Evolutionary conservation across 2,329 filamentous ascomycete species (phyloP).

Genomic region (Neoascochyta sp.): DNA sequence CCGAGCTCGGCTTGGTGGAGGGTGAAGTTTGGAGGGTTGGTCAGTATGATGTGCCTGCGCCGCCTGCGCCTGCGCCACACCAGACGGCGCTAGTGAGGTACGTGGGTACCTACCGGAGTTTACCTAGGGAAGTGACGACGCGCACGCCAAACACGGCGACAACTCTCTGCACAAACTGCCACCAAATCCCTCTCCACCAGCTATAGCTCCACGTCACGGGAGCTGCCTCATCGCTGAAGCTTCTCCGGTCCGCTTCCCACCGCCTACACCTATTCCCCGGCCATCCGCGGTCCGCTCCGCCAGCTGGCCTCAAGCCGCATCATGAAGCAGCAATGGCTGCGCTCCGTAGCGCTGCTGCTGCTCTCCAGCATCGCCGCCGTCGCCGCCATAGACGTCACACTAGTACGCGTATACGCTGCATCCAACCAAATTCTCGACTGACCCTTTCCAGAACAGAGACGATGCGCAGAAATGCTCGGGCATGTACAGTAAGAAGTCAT

Average conservation of each 20-base stretch:
- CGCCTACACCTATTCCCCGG: slow-evolving; percentile 1
- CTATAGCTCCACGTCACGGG: slow-evolving; percentile 2
- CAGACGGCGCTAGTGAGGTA: slow-evolving; percentile 11
- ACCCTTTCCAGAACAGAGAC: slow-evolving; percentile 72
- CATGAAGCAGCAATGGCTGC: slow-evolving; percentile 24
- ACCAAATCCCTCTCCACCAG: not conserved
- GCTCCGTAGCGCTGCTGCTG: slow-evolving; percentile 32
- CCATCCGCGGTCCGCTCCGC: slow-evolving; percentile 16
- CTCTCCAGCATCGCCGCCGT: slow-evolving; percentile 31
- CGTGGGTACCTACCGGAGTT: slow-evolving; percentile 8
- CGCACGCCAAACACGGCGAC: slow-evolving; percentile 16
- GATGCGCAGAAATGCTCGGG: slow-evolving; percentile 82
- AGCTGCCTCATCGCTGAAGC: not conserved
- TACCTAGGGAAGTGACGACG: slow-evolving; percentile 19
- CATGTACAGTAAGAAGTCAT: slow-evolving; percentile 89
- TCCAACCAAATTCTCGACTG: slow-evolving; percentile 6
- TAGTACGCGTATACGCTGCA: slow-evolving; percentile 20
- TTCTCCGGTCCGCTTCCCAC: slow-evolving; percentile 1
- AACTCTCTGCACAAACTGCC: slow-evolving; percentile 7
- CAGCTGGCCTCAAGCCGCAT: slow-evolving; percentile 30
- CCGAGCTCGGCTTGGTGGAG: slow-evolving; percentile 4
- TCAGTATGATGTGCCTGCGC: no score
- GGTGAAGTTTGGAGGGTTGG: slow-evolving; percentile 4
- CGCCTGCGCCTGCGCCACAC: slow-evolving; percentile 16
- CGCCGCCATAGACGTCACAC: slow-evolving; percentile 35